Evolutionary conservation across 371 early-diverging fungal genomes (phyloP).

Genomic region (Rhizopus microsporus): DNA sequence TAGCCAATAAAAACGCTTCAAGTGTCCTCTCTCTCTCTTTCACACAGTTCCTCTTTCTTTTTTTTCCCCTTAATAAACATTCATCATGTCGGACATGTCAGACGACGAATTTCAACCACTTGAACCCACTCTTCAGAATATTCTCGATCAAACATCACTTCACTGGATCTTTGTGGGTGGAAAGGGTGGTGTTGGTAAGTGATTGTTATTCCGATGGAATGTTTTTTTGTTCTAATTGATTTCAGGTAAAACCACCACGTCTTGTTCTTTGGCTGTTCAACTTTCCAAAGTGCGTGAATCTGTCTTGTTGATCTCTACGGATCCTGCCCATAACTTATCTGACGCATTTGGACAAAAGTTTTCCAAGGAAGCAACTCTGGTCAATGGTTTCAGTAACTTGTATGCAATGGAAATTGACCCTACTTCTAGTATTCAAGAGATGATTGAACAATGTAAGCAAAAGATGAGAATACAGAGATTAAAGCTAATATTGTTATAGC

Average conservation of each 20-base stretch:
- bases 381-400: constrained; percentile 93
- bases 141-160: constrained; percentile 92
- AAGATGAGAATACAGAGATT: background rate
- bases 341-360: constrained; percentile 99
- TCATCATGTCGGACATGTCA: constrained; percentile 49
- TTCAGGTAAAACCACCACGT: constrained; percentile 68
- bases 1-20: constrained; percentile 4
- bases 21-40: background rate
- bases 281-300: constrained; percentile 89
- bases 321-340: constrained; percentile 98
- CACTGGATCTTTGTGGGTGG: constrained; percentile 99
- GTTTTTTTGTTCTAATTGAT: constrained; percentile 8
- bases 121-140: constrained; percentile 89
- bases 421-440: constrained; percentile 93
- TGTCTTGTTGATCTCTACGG: constrained; percentile 96
- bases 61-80: constrained; percentile 6
- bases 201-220: background rate
- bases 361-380: constrained; percentile 91
- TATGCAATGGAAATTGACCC: constrained; percentile 99
- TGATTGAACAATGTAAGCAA: constrained; percentile 84
- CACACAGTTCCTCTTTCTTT: constrained; percentile 7
- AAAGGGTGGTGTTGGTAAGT: constrained; percentile 98
- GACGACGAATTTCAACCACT: constrained; percentile 68
- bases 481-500: constrained; percentile 41
- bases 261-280: constrained; percentile 90